Conservation (phyloP, 805 yeast species). For the Wickerhamiella siamensis region DNA sequence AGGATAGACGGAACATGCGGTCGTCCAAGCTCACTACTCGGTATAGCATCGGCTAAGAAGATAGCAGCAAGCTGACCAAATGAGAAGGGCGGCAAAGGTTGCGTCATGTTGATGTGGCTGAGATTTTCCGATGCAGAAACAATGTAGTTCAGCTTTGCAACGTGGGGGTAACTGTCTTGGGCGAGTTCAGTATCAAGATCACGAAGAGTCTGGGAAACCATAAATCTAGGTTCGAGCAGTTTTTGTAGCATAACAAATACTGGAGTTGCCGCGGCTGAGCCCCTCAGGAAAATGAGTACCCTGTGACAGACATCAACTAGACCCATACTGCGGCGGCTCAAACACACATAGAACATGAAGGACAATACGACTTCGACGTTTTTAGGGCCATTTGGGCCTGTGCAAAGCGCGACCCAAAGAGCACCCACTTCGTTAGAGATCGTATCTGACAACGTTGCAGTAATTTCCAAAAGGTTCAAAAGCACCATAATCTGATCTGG, state of each 20-base stretch:
- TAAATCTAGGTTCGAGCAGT: slow-evolving; percentile 67
- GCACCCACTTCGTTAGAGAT: slow-evolving; percentile 86
- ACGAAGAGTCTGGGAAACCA: slow-evolving; percentile 60
- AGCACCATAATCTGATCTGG: slow-evolving; percentile 42
- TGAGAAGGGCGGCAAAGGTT: slow-evolving; percentile 48
- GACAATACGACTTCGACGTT: slow-evolving; percentile 62
- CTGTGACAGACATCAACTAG: slow-evolving; percentile 73
- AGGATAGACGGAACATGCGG: slow-evolving; percentile 55
- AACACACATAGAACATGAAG: slow-evolving; percentile 51
- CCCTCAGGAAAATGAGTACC: slow-evolving; percentile 53
- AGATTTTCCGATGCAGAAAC: slow-evolving; percentile 43
- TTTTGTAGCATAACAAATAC: slow-evolving; percentile 45
- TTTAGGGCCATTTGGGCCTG: slow-evolving; percentile 39
- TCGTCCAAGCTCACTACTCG: slow-evolving; percentile 45
- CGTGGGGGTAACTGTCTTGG: slow-evolving; percentile 45
- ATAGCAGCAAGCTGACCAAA: slow-evolving; percentile 77
- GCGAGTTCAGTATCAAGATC: slow-evolving; percentile 24
- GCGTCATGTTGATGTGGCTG: not conserved
- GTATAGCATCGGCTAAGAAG: slow-evolving; percentile 66
- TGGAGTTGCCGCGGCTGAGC: slow-evolving; percentile 38
- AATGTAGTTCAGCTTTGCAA: slow-evolving; percentile 51
- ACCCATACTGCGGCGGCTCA: slow-evolving; percentile 52
- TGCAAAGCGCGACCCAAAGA: slow-evolving; percentile 88
- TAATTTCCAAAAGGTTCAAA: slow-evolving; percentile 68
- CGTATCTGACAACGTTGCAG: slow-evolving; percentile 57